Conservation (phyloP, 352 stramenopile species). For the Pythium insidiosum region DNA sequence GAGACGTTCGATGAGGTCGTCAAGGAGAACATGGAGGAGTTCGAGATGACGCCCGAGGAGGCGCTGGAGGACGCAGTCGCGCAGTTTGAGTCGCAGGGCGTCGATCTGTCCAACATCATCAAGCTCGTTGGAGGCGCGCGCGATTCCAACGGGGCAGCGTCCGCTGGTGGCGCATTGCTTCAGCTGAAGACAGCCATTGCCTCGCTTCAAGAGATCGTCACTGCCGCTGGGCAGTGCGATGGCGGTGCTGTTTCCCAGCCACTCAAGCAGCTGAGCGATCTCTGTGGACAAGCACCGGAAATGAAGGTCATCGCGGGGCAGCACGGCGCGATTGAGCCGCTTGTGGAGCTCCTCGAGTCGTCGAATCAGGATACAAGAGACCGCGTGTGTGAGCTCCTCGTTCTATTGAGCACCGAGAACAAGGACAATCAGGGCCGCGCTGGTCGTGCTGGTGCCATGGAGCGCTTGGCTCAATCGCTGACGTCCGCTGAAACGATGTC, state of each 20-base stretch:
- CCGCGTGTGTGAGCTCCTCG: constrained; percentile 16
- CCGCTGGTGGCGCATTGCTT: constrained; percentile 3
- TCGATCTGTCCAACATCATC: constrained; percentile 82
- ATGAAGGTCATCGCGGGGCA: constrained; percentile 52
- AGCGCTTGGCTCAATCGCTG: constrained; percentile 20
- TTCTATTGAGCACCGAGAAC: constrained; percentile 31
- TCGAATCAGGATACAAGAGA: constrained; percentile 1
- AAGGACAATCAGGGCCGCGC: constrained; percentile 64
- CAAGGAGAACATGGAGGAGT: constrained; percentile 86
- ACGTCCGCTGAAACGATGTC: constrained; percentile 7
- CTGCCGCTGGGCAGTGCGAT: background rate
- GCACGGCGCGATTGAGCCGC: constrained; percentile 40
- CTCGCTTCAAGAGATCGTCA: constrained; percentile 10
- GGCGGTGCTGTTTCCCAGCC: background rate
- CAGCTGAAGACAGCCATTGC: constrained; percentile 28
- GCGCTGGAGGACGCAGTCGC: constrained; percentile 68
- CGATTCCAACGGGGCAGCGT: constrained; percentile 4
- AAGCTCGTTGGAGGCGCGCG: constrained; percentile 20
- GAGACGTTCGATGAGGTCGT: constrained; percentile 88
- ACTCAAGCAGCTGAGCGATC: constrained; percentile 4
- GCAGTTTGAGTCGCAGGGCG: constrained; percentile 83
- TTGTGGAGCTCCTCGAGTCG: constrained; percentile 26
- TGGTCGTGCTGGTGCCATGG: constrained; percentile 23
- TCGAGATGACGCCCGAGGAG: constrained; percentile 80
- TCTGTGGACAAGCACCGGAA: constrained; percentile 38